Base-by-base conservation (phyloP, 192 early-diverging fungal genomes). In the Coemansia sp. region DNA sequence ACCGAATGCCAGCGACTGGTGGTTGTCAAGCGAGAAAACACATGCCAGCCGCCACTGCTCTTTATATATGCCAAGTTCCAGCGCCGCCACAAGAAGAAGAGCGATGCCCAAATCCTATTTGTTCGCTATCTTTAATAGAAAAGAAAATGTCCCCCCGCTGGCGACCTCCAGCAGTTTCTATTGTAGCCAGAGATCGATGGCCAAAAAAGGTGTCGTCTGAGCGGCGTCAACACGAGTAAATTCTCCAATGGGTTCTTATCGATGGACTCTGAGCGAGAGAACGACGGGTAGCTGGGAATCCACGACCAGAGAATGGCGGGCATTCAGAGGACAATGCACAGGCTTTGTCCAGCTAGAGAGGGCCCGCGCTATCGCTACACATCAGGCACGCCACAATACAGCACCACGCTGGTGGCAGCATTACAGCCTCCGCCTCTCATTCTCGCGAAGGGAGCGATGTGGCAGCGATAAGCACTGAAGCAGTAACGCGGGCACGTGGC, bases 51-150 rank as follows among this genome's bases (percentile, higher is more conserved):
- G 17, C 51, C 51, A 54, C 7, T 54, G 51, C 15, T 12, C 14
- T 54, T 54, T 54, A 31, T 54, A 54, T 54, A 32, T 27, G 47
- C 6, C n/a, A n/a, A n/a, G n/a, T n/a, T n/a, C n/a, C n/a, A n/a
- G n/a, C 11, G 22, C 27, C 24, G 24, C 11, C 4, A 51, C 47
- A 5, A 6, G 24, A 51, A 27, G 12, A 25, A 51, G 8, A 51
- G 42, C 17, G 42, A 17, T 19, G 42, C 42, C 24, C 24, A 27
- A 14, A 25, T 12, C 12, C 15, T 27, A 17, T 17, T 3, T 54
- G 27, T 24, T 0, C 29, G 1, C 22, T 51, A 51, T 3, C 12
- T 51, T 27, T 27, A 24, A 54, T 25, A 6, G 17, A 15, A 32
- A 54, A 10, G 15, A 54, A 25, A n/a, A n/a, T n/a, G n/a, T n/a